Base-by-base conservation (phyloP, 2,329 filamentous ascomycete genomes). In the Huntiella abstrusa region DNA sequence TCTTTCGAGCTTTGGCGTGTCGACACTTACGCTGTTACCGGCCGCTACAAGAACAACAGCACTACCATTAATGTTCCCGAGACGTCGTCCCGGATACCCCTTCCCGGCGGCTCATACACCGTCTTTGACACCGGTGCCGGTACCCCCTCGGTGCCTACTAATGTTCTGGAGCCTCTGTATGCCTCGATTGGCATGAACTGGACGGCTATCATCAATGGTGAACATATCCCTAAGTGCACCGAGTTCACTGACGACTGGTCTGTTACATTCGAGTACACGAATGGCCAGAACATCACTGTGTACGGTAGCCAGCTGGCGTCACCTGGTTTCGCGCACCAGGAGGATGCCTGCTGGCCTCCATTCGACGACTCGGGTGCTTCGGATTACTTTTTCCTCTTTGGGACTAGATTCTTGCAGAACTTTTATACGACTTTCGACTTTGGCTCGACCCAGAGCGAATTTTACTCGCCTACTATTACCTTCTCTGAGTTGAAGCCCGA, bases 201-300 rank as follows among this genome's bases (percentile, higher is more conserved):
- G 51, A 58, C 53, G 0, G 55, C 55, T 1, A 58, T 63, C 43
- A 28, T 57, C 6, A 39, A 39, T 0, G 54, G 53, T 22, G 47
- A 58, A 0, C 53, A 56, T 38, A 49, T 61, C 39, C 59, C 58
- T 4, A 48, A 58, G 16, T 63, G 61, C 54, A 54, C 45, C 51
- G 59, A 63, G 33, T 62, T 63, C 49, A 62, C 58, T 46, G 50
- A 57, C 33, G 52, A 55, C 47, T 63, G 61, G 60, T 57, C 57
- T 1, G 33, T 61, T 11, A 51, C 55, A 0, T 55, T 62, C 19
- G 49, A 54, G n/a, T 52, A 60, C 37, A 54, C 54, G 8, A 52
- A 48, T 16, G 53, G 47, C 5, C 54, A 50, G 5, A 51, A 60
- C 22, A 7, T 62, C 15, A 59, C 55, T 15, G 3, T 63, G 4